These are phyloP conservation scores for Vaccinium vitisidaea DNA, from an alignment of 148 eudicot species.

Conservation along the genomic window DNA sequence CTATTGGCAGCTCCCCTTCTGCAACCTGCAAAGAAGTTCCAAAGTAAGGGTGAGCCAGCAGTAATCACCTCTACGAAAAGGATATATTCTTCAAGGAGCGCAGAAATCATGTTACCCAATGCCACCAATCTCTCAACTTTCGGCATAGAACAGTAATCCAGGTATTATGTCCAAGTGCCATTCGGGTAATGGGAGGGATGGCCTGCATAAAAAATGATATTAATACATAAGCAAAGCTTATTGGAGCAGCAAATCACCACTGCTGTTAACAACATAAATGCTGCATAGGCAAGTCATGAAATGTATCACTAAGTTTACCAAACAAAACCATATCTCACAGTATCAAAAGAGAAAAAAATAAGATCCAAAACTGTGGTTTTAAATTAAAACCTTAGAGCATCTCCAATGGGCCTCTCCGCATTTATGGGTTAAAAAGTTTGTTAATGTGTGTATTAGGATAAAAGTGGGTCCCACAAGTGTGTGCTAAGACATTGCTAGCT, in stretches of 20 bases:
- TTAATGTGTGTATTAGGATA: too few species aligned
- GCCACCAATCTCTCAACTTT: slow-evolving; percentile 99
- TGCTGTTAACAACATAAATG: background rate
- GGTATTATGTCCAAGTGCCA: slow-evolving; percentile 85
- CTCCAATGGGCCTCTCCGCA: too few species aligned
- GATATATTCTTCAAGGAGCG: slow-evolving; percentile 7
- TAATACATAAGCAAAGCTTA: background rate
- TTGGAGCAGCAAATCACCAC: background rate
- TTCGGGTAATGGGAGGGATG: slow-evolving; percentile 87
- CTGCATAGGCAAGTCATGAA: background rate
- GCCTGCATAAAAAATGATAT: slow-evolving; percentile 39
- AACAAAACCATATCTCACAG: background rate
- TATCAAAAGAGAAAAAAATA: background rate
- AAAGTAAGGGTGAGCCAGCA: slow-evolving; percentile 19
- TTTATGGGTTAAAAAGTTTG: too few species aligned
- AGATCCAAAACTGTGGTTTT: background rate
- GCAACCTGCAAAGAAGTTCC: slow-evolving; percentile 64
- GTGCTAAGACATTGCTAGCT: too few species aligned
- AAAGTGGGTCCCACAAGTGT: too few species aligned
- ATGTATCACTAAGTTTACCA: background rate
- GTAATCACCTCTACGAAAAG: slow-evolving; percentile 15
- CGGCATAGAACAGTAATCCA: slow-evolving; percentile 97
- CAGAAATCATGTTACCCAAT: slow-evolving; percentile 64
- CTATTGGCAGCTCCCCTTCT: slow-evolving; percentile 92
- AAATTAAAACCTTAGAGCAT: background rate